Conservation (phyloP, 257 asterid species). For the Coffea canephora region DNA sequence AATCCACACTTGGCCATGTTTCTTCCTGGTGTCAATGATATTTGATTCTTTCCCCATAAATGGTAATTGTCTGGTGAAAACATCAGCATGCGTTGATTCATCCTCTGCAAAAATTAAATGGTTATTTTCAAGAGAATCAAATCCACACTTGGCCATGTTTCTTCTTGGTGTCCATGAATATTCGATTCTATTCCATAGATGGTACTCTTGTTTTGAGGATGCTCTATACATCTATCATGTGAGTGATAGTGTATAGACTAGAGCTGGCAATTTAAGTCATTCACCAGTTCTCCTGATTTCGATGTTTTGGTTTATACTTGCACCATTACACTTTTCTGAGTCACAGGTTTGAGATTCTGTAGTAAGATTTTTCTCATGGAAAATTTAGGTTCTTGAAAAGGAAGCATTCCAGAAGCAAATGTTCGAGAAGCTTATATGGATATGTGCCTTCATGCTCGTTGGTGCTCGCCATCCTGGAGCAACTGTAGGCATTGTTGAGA, state of each 20-base stretch:
- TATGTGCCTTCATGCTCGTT: conserved; percentile 97
- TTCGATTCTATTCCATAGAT: not conserved
- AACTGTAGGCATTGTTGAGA: conserved; percentile 87
- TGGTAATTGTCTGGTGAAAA: not conserved
- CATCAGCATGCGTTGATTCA: not conserved
- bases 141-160: not conserved
- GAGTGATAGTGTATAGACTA: not conserved
- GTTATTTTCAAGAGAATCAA: not conserved
- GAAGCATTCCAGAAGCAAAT: conserved; percentile 90
- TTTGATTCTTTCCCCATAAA: not conserved
- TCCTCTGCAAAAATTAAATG: too few species aligned
- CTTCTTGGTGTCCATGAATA: not conserved
- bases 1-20: not conserved
- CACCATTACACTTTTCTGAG: not conserved
- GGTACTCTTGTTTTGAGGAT: not conserved
- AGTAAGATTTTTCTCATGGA: conserved; percentile 11
- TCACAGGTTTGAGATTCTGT: not conserved
- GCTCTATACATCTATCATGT: not conserved
- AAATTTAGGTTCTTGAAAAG: conserved; percentile 69
- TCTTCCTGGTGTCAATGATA: not conserved
- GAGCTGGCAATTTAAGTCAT: not conserved
- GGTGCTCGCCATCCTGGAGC: conserved; percentile 99
- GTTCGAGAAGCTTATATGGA: conserved; percentile 98
- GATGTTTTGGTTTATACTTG: not conserved
- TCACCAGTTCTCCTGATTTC: not conserved